Percentiles rank a stretch among this genome's conserved stretches.
phyloP scores from a whole-genome alignment of 1,284 basidiomycete genomes.

The Grifola frondosa region DNA sequence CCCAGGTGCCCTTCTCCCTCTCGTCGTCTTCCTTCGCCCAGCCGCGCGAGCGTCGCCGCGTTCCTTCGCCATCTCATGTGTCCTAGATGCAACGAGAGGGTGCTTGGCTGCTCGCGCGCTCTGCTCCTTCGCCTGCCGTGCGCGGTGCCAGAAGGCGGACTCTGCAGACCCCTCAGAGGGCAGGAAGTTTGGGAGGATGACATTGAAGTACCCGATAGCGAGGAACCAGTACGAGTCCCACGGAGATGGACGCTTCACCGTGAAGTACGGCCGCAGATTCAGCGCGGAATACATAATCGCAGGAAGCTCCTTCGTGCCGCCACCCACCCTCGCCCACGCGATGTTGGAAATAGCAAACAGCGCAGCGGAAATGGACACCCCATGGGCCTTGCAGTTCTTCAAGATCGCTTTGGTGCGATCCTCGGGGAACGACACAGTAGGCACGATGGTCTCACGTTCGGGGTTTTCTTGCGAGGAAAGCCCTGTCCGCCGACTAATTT shows the following conservation, averaged over 20 bases:
- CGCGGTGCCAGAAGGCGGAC: slow-evolving; percentile 70
- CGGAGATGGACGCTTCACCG: slow-evolving; percentile 38
- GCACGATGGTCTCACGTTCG: slow-evolving; percentile 62
- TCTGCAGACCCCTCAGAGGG: slow-evolving; percentile 40
- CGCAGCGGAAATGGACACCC: slow-evolving; percentile 73
- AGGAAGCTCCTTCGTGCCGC: slow-evolving; percentile 49
- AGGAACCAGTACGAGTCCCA: slow-evolving; percentile 74
- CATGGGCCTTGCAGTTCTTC: slow-evolving; percentile 63
- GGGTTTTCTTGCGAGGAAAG: slow-evolving; percentile 51
- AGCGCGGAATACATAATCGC: slow-evolving; percentile 81
- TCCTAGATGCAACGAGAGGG: slow-evolving; percentile 57
- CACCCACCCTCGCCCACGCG: slow-evolving; percentile 60
- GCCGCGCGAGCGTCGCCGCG: slow-evolving; percentile 55
- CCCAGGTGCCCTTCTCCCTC: slow-evolving; percentile 45
- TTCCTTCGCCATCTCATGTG: slow-evolving; percentile 61
- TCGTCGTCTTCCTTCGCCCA: slow-evolving; percentile 78
- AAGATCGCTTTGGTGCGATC: slow-evolving; percentile 58
- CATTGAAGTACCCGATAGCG: slow-evolving; percentile 78
- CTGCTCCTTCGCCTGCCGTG: slow-evolving; percentile 65
- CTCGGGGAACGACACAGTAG: slow-evolving; percentile 56
- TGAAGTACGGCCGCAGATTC: slow-evolving; percentile 66
- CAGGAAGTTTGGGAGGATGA: slow-evolving; percentile 69
- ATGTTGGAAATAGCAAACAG: slow-evolving; percentile 75
- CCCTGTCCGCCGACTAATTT: slow-evolving; percentile 58
- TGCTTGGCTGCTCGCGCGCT: slow-evolving; percentile 61